phyloP scores from a whole-genome alignment of 306 rosid genomes.

The Quillaja saponaria region DNA sequence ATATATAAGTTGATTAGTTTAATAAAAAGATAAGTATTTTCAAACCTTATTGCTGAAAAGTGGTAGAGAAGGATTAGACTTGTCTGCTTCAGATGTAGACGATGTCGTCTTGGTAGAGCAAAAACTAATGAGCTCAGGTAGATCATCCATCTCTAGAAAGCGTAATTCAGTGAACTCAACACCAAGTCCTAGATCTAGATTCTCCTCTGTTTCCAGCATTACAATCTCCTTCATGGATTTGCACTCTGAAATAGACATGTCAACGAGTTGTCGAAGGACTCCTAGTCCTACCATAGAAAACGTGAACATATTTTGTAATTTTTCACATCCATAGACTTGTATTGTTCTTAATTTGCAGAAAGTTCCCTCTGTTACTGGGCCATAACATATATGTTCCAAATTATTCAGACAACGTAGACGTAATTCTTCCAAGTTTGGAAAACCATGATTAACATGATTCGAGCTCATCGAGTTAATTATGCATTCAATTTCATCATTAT shows the following conservation, averaged over 20 bases:
- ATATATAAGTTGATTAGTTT: too few relatives aligned
- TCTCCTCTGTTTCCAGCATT: neutral
- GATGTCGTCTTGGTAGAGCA: neutral
- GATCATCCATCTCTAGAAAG: neutral
- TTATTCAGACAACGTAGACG: too few relatives aligned
- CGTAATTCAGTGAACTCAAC: conserved; percentile 6
- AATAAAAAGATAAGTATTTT: neutral
- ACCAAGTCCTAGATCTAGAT: neutral
- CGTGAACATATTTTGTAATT: conserved; percentile 3
- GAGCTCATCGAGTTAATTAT: too few relatives aligned
- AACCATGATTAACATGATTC: too few relatives aligned
- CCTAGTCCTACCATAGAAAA: neutral
- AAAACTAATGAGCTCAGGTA: neutral
- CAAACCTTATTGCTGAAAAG: conserved; percentile 8
- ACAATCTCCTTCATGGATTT: conserved; percentile 12
- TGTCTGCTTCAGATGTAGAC: too few relatives aligned
- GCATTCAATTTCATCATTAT: too few relatives aligned
- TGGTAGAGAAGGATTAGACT: neutral
- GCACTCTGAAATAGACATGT: conserved; percentile 11
- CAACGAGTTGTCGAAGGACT: conserved; percentile 1
- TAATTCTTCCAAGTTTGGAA: too few relatives aligned
- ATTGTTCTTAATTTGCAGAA: too few relatives aligned
- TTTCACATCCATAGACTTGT: too few relatives aligned
- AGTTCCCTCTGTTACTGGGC: too few relatives aligned
- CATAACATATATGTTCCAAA: too few relatives aligned